phyloP scores from a whole-genome alignment of 78 protist genomes.

The Pigoraptor vietnamica region DNA sequence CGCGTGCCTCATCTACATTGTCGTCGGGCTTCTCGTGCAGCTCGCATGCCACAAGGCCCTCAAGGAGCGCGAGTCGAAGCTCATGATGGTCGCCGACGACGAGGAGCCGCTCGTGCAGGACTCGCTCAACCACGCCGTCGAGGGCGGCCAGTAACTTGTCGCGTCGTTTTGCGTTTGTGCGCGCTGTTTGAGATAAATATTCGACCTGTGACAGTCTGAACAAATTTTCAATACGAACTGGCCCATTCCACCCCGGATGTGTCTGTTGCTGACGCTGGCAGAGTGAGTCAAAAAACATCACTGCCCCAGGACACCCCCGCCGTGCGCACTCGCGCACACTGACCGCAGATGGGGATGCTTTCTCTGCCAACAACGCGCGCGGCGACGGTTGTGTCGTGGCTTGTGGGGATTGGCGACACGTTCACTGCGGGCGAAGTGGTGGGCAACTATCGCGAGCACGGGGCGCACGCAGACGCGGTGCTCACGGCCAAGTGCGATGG shows the following conservation, averaged over 20 bases:
- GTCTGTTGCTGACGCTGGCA: too few species aligned
- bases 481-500: neutral
- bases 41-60: constrained; percentile 5
- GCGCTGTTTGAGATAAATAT: too few species aligned
- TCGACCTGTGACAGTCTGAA: too few species aligned
- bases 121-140: too few species aligned
- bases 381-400: neutral
- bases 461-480: neutral
- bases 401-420: neutral
- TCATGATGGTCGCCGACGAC: neutral
- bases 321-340: too few species aligned
- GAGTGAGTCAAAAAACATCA: too few species aligned
- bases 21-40: neutral
- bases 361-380: neutral
- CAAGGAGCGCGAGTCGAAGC: neutral
- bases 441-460: neutral
- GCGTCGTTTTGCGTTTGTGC: too few species aligned
- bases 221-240: too few species aligned
- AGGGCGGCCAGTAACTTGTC: too few species aligned
- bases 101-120: neutral
- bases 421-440: neutral
- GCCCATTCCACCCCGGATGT: too few species aligned
- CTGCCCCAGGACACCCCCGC: too few species aligned
- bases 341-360: neutral
- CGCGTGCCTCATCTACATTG: constrained; percentile 2